Percentiles rank a stretch among this genome's conserved stretches.
phyloP scores from a whole-genome alignment of 352 stramenopile genomes.

The Phytophthora syringae region DNA sequence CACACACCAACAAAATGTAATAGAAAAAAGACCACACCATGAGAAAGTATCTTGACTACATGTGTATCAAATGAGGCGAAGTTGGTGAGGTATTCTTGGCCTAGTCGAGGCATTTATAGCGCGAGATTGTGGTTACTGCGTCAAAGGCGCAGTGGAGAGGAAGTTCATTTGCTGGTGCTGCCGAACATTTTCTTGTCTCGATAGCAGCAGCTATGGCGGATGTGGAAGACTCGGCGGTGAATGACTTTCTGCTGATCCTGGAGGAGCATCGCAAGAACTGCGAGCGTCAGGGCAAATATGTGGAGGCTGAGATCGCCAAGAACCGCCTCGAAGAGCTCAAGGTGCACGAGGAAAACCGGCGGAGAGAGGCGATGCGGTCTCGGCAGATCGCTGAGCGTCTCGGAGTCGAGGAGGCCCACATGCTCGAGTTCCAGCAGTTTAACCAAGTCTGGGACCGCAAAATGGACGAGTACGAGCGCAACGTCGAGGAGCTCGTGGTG shows the following conservation, averaged over 20 bases:
- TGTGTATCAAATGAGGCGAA: too few species aligned
- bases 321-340: constrained; percentile 97
- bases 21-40: constrained; percentile 33
- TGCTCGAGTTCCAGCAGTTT: constrained; percentile 98
- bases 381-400: constrained; percentile 95
- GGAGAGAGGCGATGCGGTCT: constrained; percentile 95
- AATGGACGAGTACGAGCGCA: constrained; percentile 95
- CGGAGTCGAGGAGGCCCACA: constrained; percentile 97
- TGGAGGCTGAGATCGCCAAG: constrained; percentile 97
- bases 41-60: constrained; percentile 1
- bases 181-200: constrained; percentile 2
- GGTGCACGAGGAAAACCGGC: constrained; percentile 95
- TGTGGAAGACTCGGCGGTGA: constrained; percentile 83
- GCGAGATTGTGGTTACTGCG: too few species aligned
- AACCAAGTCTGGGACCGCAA: constrained; percentile 97
- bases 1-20: constrained; percentile 42
- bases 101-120: too few species aligned
- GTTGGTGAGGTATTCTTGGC: constrained; percentile 15
- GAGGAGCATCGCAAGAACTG: constrained; percentile 98
- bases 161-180: constrained; percentile 7
- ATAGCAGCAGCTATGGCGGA: constrained; percentile 44
- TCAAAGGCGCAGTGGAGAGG: not conserved
- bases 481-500: constrained; percentile 91
- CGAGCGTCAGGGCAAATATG: constrained; percentile 97
- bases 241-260: constrained; percentile 90